phyloP scores from a whole-genome alignment of 306 rosid species.

The Dalbergia oliveri region DNA sequence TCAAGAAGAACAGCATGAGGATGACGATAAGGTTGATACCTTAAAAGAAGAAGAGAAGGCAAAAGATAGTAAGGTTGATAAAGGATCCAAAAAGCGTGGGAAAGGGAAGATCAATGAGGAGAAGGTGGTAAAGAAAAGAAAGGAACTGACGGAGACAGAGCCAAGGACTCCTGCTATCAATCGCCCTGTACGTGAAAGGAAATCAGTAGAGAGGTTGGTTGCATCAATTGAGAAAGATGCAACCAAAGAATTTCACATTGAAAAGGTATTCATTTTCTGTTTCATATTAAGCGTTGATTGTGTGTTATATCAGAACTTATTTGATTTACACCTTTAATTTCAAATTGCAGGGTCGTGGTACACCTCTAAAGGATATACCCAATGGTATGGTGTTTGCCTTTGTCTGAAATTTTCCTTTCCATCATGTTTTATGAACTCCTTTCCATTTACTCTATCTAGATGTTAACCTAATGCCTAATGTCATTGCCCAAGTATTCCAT shows the following conservation, averaged over 20 bases:
- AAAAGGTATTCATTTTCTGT: constrained; percentile 67
- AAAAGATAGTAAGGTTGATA: constrained; percentile 56
- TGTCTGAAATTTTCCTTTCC: constrained; percentile 26
- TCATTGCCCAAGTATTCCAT: constrained; percentile 23
- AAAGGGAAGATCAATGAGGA: constrained; percentile 52
- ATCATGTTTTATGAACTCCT: constrained; percentile 1
- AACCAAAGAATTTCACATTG: constrained; percentile 80
- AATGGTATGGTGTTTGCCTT: constrained; percentile 66
- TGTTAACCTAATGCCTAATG: background rate
- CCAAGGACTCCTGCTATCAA: constrained; percentile 77
- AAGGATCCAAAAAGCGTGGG: constrained; percentile 59
- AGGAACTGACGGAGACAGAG: constrained; percentile 61
- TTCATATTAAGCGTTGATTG: background rate
- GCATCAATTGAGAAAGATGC: constrained; percentile 78
- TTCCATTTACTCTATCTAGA: constrained; percentile 8
- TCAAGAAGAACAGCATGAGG: constrained; percentile 34
- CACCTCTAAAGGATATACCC: constrained; percentile 92
- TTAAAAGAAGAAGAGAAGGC: constrained; percentile 44
- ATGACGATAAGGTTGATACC: constrained; percentile 38
- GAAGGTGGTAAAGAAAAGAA: constrained; percentile 62
- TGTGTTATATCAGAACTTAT: constrained; percentile 34
- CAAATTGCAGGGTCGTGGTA: constrained; percentile 86
- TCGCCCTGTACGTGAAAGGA: constrained; percentile 97
- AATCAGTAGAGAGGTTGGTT: constrained; percentile 96
- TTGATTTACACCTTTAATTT: constrained; percentile 43